Conservation (phyloP, 2,329 filamentous ascomycete species). For the Nemania sp. region DNA sequence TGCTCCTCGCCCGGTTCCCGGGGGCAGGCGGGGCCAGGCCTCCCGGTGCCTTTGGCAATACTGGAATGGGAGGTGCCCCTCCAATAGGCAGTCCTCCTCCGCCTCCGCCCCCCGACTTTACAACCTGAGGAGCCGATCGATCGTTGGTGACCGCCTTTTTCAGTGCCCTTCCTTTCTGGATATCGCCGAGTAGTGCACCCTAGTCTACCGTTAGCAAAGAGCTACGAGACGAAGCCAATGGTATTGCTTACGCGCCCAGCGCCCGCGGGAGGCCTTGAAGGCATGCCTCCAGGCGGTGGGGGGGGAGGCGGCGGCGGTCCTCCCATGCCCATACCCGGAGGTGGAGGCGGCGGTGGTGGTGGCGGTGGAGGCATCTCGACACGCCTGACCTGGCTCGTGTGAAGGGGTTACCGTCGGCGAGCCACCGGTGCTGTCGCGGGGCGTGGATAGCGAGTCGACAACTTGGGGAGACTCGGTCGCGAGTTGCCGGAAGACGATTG, state of each 20-base stretch:
- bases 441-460: background rate
- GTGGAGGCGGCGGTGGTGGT: slow-evolving; percentile 78
- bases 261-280: slow-evolving; percentile 67
- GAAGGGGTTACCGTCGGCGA: background rate
- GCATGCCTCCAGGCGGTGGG: slow-evolving; percentile 72
- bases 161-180: slow-evolving; percentile 80
- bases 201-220: slow-evolving; percentile 53
- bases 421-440: background rate
- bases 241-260: slow-evolving; percentile 69
- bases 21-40: slow-evolving; percentile 79
- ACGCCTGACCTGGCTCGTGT: slow-evolving; percentile 11
- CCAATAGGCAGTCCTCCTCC: slow-evolving; percentile 72
- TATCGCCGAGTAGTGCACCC: slow-evolving; percentile 90
- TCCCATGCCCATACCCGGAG: slow-evolving; percentile 63
- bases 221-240: background rate
- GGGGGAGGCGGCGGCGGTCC: slow-evolving; percentile 74
- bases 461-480: background rate
- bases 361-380: slow-evolving; percentile 66
- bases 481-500: background rate
- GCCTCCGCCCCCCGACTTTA: slow-evolving; percentile 62
- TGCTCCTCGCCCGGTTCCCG: slow-evolving; percentile 79
- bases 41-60: slow-evolving; percentile 61
- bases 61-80: slow-evolving; percentile 85
- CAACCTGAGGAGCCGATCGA: slow-evolving; percentile 82
- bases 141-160: slow-evolving; percentile 94